Conservation (phyloP, 768 basidiomycete species). For the Mycena capillaripes region DNA sequence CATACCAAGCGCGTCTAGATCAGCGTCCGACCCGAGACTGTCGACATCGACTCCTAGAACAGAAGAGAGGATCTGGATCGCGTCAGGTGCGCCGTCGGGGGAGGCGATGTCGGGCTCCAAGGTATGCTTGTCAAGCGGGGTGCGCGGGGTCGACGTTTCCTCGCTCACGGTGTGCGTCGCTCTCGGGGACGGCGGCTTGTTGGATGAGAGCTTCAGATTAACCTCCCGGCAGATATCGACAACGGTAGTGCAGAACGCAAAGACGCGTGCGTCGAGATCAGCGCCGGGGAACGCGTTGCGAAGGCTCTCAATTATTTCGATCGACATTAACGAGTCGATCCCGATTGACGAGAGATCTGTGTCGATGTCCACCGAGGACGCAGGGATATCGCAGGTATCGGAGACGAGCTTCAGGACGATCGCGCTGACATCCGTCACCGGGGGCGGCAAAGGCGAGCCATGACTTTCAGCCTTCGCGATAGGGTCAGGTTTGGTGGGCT, state of each 20-base stretch:
- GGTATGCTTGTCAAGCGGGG: constrained; percentile 55
- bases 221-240: constrained; percentile 52
- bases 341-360: constrained; percentile 63
- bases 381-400: constrained; percentile 54
- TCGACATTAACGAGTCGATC: constrained; percentile 74
- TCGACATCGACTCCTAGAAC: constrained; percentile 59
- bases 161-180: constrained; percentile 33
- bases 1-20: constrained; percentile 67
- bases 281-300: constrained; percentile 50
- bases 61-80: constrained; percentile 58
- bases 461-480: neutral
- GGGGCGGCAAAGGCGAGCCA: constrained; percentile 5
- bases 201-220: constrained; percentile 29
- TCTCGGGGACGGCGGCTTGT: constrained; percentile 17
- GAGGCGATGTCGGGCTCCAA: constrained; percentile 37
- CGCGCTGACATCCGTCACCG: constrained; percentile 38
- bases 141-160: constrained; percentile 51
- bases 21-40: constrained; percentile 59
- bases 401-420: constrained; percentile 56
- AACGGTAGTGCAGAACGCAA: constrained; percentile 53
- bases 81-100: constrained; percentile 42
- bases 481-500: neutral
- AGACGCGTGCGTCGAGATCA: constrained; percentile 45
- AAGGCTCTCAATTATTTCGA: constrained; percentile 64
- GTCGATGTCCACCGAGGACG: neutral